Base-by-base conservation (phyloP, 768 basidiomycete species). In the Tulasnella calospora region DNA sequence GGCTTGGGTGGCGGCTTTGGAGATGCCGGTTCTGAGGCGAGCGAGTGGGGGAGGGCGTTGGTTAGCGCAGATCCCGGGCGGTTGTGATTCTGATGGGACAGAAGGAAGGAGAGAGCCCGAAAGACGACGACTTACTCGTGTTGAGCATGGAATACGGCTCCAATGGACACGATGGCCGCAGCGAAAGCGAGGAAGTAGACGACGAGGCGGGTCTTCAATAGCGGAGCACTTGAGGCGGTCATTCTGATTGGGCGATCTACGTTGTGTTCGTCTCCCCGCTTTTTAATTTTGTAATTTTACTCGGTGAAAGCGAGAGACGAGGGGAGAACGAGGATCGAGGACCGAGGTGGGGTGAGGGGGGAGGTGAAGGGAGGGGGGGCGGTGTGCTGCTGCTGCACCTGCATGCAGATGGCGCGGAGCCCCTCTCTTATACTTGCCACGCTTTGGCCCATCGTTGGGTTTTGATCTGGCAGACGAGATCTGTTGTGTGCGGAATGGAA, bases 1-100 rank as follows among this genome's bases (percentile, higher is more conserved):
- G 12, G 41, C 70, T 55, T 78, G 67, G 35, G 77, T 69, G 30
- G 12, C n/a, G 71, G 35, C 77, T 57, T 78, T 78, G 67, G 71
- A 46, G 27, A 35, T 55, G 12, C n/a, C 44, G 40, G 77, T 73
- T 40, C 77, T 78, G 17, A 2, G 41, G 41, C 7, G 41, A 10
- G 13, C 3, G 44, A 15, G 12, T 10, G 23, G 71, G 36, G 33
- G 3, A 67, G 33, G 61, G 51, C 51, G 23, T 51, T 27, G 27
- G 61, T 67, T 27, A 67, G 61, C 6, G 33, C 33, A 33, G 30
- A 21, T 15, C 10, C 17, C 61, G 61, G 61, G 61, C 33, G 61
- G 61, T 67, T 67, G 33, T 15, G 61, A 51, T 51, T 51, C 21
- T 51, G 51, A 51, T 51, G 51, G 8, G 23, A 44, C 12, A 12